Percentiles rank a stretch among this genome's conserved stretches.
These are phyloP conservation scores for Andrographis paniculata DNA, from an alignment of 305 asterid species.

Conservation along the genomic window DNA sequence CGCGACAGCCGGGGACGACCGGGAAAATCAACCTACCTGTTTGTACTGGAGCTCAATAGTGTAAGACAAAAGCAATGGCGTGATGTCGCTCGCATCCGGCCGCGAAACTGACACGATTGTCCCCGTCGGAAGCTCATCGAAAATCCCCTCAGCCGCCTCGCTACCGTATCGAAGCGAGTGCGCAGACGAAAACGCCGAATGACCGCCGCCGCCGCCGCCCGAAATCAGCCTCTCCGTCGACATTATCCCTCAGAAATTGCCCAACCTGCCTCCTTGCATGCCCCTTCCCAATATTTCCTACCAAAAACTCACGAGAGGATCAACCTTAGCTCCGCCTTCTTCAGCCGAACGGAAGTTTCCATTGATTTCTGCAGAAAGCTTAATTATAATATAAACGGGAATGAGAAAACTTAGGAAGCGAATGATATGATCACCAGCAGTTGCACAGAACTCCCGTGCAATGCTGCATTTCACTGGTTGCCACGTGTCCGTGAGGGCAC, in stretches of 20 bases:
- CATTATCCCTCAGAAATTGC: conserved; percentile 28
- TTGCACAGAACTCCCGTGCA: too few relatives aligned
- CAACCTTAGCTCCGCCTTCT: too few relatives aligned
- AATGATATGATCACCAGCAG: too few relatives aligned
- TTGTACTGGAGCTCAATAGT: conserved; percentile 75
- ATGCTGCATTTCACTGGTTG: too few relatives aligned
- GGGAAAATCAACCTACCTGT: conserved; percentile 34
- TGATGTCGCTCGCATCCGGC: conserved; percentile 71
- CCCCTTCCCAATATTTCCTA: neutral
- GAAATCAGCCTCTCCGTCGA: conserved; percentile 60
- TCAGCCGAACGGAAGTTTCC: too few relatives aligned
- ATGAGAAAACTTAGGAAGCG: too few relatives aligned
- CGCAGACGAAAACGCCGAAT: conserved; percentile 34
- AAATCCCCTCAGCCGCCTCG: conserved; percentile 38
- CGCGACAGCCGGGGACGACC: conserved; percentile 8
- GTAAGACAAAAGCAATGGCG: conserved; percentile 83
- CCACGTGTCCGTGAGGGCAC: too few relatives aligned
- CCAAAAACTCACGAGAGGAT: too few relatives aligned
- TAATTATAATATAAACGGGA: too few relatives aligned
- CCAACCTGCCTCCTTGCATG: conserved; percentile 19
- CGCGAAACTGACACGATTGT: conserved; percentile 59
- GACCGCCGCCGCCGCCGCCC: conserved; percentile 32
- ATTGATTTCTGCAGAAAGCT: too few relatives aligned
- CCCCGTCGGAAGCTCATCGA: conserved; percentile 79
- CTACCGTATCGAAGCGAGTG: conserved; percentile 41